Base-by-base conservation (phyloP, 495 filamentous ascomycete species). In the Hypoxylon perforatum region DNA sequence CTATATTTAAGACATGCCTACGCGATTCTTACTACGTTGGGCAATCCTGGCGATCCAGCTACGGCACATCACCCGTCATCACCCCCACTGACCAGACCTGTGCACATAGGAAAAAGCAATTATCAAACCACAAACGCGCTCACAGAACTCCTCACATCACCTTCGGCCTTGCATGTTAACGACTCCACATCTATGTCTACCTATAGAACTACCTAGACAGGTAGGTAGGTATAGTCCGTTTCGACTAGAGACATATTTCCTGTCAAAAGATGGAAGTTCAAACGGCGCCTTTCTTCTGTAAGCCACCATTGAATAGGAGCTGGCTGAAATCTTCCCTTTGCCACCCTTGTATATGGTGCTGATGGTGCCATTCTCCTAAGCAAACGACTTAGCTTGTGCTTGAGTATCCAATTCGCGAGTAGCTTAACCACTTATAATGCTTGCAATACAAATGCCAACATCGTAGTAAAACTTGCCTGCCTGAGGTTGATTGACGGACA, bases 31-130 rank as follows among this genome's bases (percentile, higher is more conserved):
- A 33, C 30, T 9, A 10, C 7, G 30, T 33, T 33, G 11, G 7
- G 30, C 11, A 33, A 10, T 33, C 30, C 30, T 33, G 7, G 1
- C 49, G 9, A 41, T 28, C 41, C 59, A 69, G 59, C 53, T 49
- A 60, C 65, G 60, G 65, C 65, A 69, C 58, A 63, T 68, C 65
- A 63, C 35, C 65, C 60, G 49, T 61, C 46, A 8, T 17, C 15
- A 1, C 36, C 28, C 54, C 42, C 54, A 21, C 36, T 36, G 9
- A 36, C 1, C 17, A 9, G 17, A 4, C 15, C n/a, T 12, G 22
- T 41, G 19, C 36, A 41, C 19, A 39, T 41, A 18, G 11, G 2
- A 9, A 5, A 12, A 15, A 14, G 33, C 52, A 28, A 11, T 3
- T 19, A 39, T 44, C 28, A 38, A 41, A 35, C 51, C 18, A 33